Conservation (phyloP, 2,329 filamentous ascomycete species). For the Colletotrichum australisinense region DNA sequence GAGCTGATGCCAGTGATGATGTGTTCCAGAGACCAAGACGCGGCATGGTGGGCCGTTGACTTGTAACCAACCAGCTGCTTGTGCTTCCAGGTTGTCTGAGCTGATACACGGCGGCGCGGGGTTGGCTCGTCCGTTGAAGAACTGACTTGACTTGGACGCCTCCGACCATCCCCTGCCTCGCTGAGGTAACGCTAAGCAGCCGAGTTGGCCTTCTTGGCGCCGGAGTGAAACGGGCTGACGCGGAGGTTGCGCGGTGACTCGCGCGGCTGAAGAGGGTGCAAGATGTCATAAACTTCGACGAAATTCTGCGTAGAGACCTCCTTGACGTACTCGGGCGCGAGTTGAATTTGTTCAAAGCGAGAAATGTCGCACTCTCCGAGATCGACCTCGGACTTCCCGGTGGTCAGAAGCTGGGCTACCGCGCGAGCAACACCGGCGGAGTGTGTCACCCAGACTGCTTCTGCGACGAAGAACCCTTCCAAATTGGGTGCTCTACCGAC, state of each 20-base stretch:
- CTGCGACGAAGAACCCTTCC: constrained; percentile 72
- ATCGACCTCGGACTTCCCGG: constrained; percentile 65
- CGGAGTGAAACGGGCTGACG: constrained; percentile 66
- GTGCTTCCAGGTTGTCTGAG: constrained; percentile 58
- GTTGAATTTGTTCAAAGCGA: constrained; percentile 71
- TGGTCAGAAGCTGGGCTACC: constrained; percentile 68
- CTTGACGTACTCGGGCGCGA: constrained; percentile 64
- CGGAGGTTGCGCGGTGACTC: constrained; percentile 69
- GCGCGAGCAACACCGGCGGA: constrained; percentile 72
- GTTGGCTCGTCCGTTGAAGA: too few species aligned
- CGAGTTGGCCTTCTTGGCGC: constrained; percentile 68
- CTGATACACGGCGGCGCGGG: constrained; percentile 58
- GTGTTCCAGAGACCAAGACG: too few species aligned
- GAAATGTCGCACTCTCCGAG: constrained; percentile 69
- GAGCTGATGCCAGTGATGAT: too few species aligned
- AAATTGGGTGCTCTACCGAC: constrained; percentile 68
- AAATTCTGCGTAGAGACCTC: constrained; percentile 73
- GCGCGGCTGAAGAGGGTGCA: constrained; percentile 69
- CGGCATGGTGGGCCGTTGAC: too few species aligned
- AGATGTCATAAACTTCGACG: constrained; percentile 72
- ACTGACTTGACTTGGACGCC: too few species aligned
- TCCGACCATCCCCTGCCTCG: too few species aligned
- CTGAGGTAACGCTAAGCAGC: too few species aligned
- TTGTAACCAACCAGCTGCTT: too few species aligned
- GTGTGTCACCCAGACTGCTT: constrained; percentile 76